Percentiles rank a stretch among this genome's conserved stretches.
These are phyloP conservation scores for Pichia phayaonensis DNA, from an alignment of 805 yeast species.

Conservation along the genomic window DNA sequence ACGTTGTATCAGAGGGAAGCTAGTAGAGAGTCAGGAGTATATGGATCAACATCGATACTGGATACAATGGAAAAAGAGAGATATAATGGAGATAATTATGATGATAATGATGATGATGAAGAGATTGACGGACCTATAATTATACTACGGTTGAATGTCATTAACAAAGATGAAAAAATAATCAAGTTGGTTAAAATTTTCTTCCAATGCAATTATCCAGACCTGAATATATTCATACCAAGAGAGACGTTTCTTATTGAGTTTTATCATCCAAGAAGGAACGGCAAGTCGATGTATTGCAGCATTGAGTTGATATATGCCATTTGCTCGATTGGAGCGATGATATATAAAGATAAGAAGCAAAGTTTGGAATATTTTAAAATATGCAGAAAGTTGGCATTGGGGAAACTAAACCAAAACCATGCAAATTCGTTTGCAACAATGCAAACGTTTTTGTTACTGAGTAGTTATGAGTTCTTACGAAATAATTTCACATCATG, in stretches of 20 bases:
- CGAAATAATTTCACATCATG: conserved; percentile 51
- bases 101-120: not conserved
- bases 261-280: conserved; percentile 45
- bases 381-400: conserved; percentile 36
- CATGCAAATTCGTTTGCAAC: conserved; percentile 35
- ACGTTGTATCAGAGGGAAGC: not conserved
- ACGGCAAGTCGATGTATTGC: conserved; percentile 35
- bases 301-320: conserved; percentile 46
- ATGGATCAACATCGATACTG: conserved; percentile 30
- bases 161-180: conserved; percentile 26
- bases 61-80: not conserved
- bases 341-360: conserved; percentile 33
- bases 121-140: not conserved
- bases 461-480: conserved; percentile 57
- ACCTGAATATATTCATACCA: conserved; percentile 53
- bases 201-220: conserved; percentile 62
- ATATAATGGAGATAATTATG: conserved; percentile 9
- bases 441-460: conserved; percentile 48
- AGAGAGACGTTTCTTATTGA: conserved; percentile 56
- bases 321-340: conserved; percentile 52
- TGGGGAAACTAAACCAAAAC: conserved; percentile 28
- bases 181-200: conserved; percentile 23
- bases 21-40: conserved; percentile 10
- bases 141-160: conserved; percentile 14
- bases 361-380: conserved; percentile 30